Base-by-base conservation (phyloP, 345 rosid genomes). In the Gossypium thurberi region DNA sequence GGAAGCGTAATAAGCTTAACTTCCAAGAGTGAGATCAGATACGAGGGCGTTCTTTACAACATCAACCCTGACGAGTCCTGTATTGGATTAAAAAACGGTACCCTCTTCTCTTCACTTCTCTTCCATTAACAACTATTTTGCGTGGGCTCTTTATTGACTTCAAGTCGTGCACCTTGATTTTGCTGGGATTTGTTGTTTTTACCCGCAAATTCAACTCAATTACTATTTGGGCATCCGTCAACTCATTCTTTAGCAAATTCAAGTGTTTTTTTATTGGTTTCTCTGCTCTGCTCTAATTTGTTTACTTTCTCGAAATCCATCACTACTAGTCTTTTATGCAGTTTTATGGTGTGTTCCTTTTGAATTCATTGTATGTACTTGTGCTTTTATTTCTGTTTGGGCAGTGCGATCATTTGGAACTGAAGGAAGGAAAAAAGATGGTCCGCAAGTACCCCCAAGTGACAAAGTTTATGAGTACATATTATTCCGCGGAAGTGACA, bases 1-100 rank as follows among this genome's bases (percentile, higher is more conserved):
- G 98, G 98, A 75, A 94, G 98, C 89, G 87, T 90, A 89, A 94
- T 91, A 55, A 94, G 97, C 80, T 83, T 94, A 85, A 94, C 98
- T 13, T 94, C 98, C 8, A 94, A 91, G 88, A 87, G 96, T 76
- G 97, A 94, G 87, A 91, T 93, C 89, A 86, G 97, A 84, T 94
- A 94, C 76, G 98, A 94, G 79, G 97, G 98, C 18, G 77, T 92
- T 75, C 95, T 94, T 10, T 92, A 85, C 85, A 92, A 91, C 65
- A 94, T 94, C 83, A 89, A 89, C 82, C 88, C 98, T 3, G 97
- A 94, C 10, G 98, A 92, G 81, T 94, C 98, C 83, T 90, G 95
- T 78, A 94, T 94, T 74, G 98, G 97, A 28, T 82, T 94, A 65
- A 88, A 85, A 82, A 92, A 87, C 75, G 98, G 98, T 94, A 84